phyloP scores from a whole-genome alignment of 2,329 filamentous ascomycete species.

The Leptographium lundbergii region DNA sequence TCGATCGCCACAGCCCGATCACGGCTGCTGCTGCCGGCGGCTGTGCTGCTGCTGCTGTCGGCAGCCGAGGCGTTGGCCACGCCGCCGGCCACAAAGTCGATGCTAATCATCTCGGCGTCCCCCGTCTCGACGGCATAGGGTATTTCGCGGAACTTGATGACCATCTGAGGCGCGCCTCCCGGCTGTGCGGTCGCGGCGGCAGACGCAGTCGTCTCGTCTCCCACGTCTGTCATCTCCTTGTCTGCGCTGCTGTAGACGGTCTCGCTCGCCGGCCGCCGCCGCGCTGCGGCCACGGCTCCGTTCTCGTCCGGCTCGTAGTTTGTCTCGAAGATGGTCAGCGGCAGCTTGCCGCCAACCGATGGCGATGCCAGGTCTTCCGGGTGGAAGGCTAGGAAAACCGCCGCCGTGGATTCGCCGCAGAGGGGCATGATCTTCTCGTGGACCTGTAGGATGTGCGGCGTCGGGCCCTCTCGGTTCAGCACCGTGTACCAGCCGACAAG shows the following conservation, averaged over 20 bases:
- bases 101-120: slow-evolving; percentile 94
- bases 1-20: slow-evolving; percentile 12
- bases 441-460: slow-evolving; percentile 52
- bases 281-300: neutral
- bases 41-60: slow-evolving; percentile 25
- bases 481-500: slow-evolving; percentile 90
- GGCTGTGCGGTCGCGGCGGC: slow-evolving; percentile 13
- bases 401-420: slow-evolving; percentile 76
- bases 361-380: slow-evolving; percentile 42
- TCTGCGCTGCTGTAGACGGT: slow-evolving; percentile 32
- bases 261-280: neutral
- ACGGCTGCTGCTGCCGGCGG: slow-evolving; percentile 20
- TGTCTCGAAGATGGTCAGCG: slow-evolving; percentile 83
- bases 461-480: slow-evolving; percentile 61
- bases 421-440: slow-evolving; percentile 63
- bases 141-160: slow-evolving; percentile 68
- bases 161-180: slow-evolving; percentile 33
- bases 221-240: slow-evolving; percentile 57
- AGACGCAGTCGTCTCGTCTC: neutral
- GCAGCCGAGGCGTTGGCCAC: slow-evolving; percentile 60
- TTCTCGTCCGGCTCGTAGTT: slow-evolving; percentile 43
- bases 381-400: slow-evolving; percentile 79
- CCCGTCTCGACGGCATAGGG: slow-evolving; percentile 84
- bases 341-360: slow-evolving; percentile 64
- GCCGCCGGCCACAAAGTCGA: slow-evolving; percentile 82